Base-by-base conservation (phyloP, 2,329 filamentous ascomycete genomes). In the Penicillium sclerotiorum region DNA sequence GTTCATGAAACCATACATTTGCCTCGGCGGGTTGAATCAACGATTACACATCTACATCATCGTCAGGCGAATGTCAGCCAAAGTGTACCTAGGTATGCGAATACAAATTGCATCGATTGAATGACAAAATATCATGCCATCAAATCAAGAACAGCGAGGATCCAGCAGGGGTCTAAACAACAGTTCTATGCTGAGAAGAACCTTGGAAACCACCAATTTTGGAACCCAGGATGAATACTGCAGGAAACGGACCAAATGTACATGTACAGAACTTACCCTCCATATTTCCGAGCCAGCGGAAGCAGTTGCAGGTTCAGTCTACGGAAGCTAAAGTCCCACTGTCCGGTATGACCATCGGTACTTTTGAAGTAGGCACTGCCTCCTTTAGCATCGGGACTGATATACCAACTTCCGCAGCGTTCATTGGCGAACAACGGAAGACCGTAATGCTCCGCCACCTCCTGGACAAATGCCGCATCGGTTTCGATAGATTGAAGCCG, bases 381-480 rank as follows among this genome's bases (percentile, higher is more conserved):
- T 1, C 67, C 73, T 71, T 93, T 94, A 21, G 64, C 64, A 7
- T 70, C 70, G 0, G 86, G 86, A 2, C 75, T 72, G 21, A 97
- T 88, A 69, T 97, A 97, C 94, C 94, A 99, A 71, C 89, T 93
- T 1, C 94, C 94, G 69, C 94, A 97, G 52, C 94, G 83, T 76
- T 97, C 92, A 66, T 99, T 99, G 23, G 93, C 91, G 12, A 97
- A 78, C 1, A 97, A 76, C 0, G 91, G 90, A 1, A 93, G 76
- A 3, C 63, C 57, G 58, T 78, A 72, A 40, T 71, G 64, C 12
- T 69, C 60, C 15, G 72, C 68, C 0, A 90, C 85, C 7, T 75
- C 67, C 20, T 75, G 69, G 18, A 94, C 89, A 68, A 96, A 97
- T 1, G 69, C 69, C 8, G 90, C 86, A 70, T 97, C 94, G 22